Conservation (phyloP, 2,329 filamentous ascomycete genomes). For the Aspergillus hortae region DNA sequence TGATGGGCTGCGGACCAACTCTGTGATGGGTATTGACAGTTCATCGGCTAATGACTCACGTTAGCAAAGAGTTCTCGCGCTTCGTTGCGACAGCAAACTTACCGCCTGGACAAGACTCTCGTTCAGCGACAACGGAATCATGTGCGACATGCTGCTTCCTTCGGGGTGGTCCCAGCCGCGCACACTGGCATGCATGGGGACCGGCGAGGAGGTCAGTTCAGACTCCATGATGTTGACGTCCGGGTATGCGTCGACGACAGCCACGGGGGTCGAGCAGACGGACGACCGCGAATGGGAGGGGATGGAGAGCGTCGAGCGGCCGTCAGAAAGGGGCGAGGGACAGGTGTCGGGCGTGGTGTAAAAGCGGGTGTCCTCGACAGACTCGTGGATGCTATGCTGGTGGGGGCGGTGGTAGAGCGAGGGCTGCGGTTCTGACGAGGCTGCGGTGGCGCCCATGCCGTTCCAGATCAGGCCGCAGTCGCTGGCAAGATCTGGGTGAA, state of each 20-base stretch:
- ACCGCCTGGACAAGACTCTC: constrained; percentile 36
- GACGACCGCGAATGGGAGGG: constrained; percentile 29
- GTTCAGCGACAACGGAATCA: constrained; percentile 33
- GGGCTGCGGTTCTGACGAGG: constrained; percentile 28
- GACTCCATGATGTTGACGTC: constrained; percentile 28
- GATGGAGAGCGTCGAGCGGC: constrained; percentile 26
- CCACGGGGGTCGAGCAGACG: constrained; percentile 31
- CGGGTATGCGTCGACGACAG: constrained; percentile 33
- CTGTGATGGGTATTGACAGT: constrained; percentile 38
- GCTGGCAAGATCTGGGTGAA: constrained; percentile 31
- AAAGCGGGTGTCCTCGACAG: constrained; percentile 38
- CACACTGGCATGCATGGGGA: constrained; percentile 28
- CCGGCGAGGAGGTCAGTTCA: constrained; percentile 32
- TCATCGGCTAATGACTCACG: constrained; percentile 24
- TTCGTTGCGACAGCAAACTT: constrained; percentile 18
- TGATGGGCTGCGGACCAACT: constrained; percentile 38
- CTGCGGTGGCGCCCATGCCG: constrained; percentile 23
- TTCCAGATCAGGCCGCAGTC: constrained; percentile 35
- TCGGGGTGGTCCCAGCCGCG: constrained; percentile 34
- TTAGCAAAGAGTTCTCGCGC: constrained; percentile 9
- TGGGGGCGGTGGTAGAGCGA: constrained; percentile 21
- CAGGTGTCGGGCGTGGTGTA: constrained; percentile 44
- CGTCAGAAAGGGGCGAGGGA: constrained; percentile 41
- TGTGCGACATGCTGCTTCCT: constrained; percentile 24
- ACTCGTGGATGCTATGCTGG: constrained; percentile 28